Evolutionary conservation across 2,329 filamentous ascomycete genomes (phyloP), one percentile per base, ranked within the genome.

Genomic region (Colletotrichum tamarilloi): DNA sequence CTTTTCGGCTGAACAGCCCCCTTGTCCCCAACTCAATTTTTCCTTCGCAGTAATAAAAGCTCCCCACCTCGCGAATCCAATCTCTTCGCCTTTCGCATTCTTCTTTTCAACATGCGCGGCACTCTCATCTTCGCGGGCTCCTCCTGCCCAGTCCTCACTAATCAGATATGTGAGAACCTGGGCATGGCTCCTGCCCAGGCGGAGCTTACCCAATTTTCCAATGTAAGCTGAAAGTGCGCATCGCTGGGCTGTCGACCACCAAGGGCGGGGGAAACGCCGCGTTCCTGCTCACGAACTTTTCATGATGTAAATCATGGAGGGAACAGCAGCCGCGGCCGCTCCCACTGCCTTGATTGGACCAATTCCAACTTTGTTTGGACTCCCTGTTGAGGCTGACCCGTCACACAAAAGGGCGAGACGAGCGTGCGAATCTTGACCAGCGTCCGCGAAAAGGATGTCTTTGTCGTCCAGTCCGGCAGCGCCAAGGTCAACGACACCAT

Each of bases 381-480:
- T 69, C 62, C 68, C 68, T 68, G 76, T 78, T 81, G 77, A 82
- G 76, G 64, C 71, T 77, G 77, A 78, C 77, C 74, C 73, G 76
- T 76, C 77, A 75, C 76, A 57, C 75, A 86, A 72, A 82, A 92
- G 90, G 91, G 91, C 84, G 91, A 93, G 85, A 93, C 91, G 72
- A 92, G 90, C 79, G 91, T 93, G 78, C 89, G 90, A 79, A 92
- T 93, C 80, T 81, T 92, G 81, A 92, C 90, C 59, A 92, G 91
- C 83, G 95, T 99, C 76, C 94, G 97, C 78, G 97, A 99, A 82
- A 97, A 98, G 84, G 96, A 99, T 89, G 96, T 99, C 79, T 99
- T 98, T 84, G 96, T 99, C 81, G 93, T 99, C 74, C 97, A 99
- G 87, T 98, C 96, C 75, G 97, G 97, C 76, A 98, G 97, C 85